Evolutionary conservation across 164 flowering plant species (phyloP), one percentile per base, ranked within the genome.

Genomic region (Vitis rupestris): DNA sequence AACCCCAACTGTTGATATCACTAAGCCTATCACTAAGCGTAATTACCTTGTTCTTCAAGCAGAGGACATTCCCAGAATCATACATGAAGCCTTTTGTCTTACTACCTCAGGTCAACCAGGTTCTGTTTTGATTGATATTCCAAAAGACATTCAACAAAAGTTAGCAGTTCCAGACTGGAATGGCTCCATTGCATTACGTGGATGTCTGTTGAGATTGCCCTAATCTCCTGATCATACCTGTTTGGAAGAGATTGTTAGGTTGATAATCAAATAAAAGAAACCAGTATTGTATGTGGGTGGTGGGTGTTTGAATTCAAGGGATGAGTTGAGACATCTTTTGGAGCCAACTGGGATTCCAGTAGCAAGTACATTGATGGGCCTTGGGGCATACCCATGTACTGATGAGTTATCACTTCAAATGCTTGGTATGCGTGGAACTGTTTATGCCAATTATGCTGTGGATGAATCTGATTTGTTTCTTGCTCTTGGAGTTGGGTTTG

Each of bases 351-450:
- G 90, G 8, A 82, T 90, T 12, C 94, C 92, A 0, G 88, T 90
- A 1, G 86, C 92, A 0, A 86, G 85, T 74, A 90, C 94, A 62
- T 61, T 90, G 70, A 89, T 87, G 92, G 94, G 92, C 68, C 84
- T 89, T n/a, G 92, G 90, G 1, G 65, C 83, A 0, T 88, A 60
- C 57, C 82, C 94, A 0, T 51, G 70, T 19, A 6, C 75, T 0
- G 85, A 80, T 65, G 90, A 82, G 1, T 75, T 82, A 17, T 85
- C 90, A 0, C 78, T 87, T 10, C 80, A 76, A 10, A 90, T 88
- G 88, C 86, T 88, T 14, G 94, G 94, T 29, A 90, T 90, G 92
- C 90, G 86, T 69, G 94, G 94, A 10, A 87, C 92, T 53, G 88
- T 87, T 3, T 85, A 79, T 76, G 94, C 94, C 0, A 87, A 89